Evolutionary conservation across 2,329 filamentous ascomycete species (phyloP).

Genomic region (Pyrenophora seminiperda): DNA sequence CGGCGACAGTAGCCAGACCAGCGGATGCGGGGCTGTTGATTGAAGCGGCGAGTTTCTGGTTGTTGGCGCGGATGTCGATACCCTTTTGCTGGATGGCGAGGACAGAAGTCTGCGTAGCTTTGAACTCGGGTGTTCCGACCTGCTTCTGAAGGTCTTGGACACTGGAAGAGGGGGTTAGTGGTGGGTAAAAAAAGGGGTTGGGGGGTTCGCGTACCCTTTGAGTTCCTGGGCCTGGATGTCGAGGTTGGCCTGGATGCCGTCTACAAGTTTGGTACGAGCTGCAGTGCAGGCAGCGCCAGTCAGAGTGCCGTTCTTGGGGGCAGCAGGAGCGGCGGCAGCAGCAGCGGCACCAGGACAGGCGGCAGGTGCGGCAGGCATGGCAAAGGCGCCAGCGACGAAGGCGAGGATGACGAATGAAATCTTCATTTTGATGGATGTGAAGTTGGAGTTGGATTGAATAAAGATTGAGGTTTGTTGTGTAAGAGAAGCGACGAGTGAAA

Average conservation of each 20-base stretch:
- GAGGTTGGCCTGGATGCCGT: conserved; percentile 28
- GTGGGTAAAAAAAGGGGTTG: too few species aligned
- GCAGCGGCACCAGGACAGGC: background rate
- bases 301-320: background rate
- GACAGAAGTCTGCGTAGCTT: conserved; percentile 1
- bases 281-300: background rate
- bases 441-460: background rate
- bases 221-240: conserved; percentile 30
- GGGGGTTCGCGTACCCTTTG: conserved; percentile 13
- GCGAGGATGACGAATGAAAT: conserved; percentile 6
- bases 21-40: conserved; percentile 21
- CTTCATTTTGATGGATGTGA: conserved; percentile 10
- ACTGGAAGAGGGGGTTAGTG: conserved; percentile 7
- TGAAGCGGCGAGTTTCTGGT: conserved; percentile 26
- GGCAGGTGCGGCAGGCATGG: background rate
- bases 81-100: conserved; percentile 22
- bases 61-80: conserved; percentile 25
- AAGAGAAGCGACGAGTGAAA: background rate
- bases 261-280: conserved; percentile 9
- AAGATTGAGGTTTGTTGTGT: too few species aligned
- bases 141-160: conserved; percentile 13
- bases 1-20: conserved; percentile 22
- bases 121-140: conserved; percentile 3
- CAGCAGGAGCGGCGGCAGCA: background rate
- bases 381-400: conserved; percentile 5